Evolutionary conservation across 2,329 filamentous ascomycete genomes (phyloP).

Genomic region (Fusarium bulbicola): DNA sequence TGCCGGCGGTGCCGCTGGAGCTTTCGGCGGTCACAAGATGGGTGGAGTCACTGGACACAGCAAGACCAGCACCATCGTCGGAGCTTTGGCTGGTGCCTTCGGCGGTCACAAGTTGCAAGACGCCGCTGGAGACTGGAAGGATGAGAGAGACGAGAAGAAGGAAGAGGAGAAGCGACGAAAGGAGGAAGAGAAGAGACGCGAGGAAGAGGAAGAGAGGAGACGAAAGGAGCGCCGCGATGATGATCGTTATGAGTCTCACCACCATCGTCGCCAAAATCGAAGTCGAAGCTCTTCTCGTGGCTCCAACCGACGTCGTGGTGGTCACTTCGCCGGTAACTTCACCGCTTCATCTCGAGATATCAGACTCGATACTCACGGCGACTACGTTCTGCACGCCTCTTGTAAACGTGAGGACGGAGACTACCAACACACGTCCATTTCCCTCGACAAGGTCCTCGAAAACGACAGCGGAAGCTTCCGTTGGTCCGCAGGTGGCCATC

Average conservation of each 20-base stretch:
- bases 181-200: slow-evolving; percentile 42
- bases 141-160: slow-evolving; percentile 50
- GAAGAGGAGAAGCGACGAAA: slow-evolving; percentile 28
- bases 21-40: slow-evolving; percentile 52
- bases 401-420: slow-evolving; percentile 47
- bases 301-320: slow-evolving; percentile 19
- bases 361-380: slow-evolving; percentile 46
- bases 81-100: slow-evolving; percentile 52
- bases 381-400: slow-evolving; percentile 47
- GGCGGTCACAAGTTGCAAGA: slow-evolving; percentile 55
- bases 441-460: slow-evolving; percentile 48
- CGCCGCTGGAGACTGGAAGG: slow-evolving; percentile 51
- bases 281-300: slow-evolving; percentile 8
- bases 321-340: slow-evolving; percentile 46
- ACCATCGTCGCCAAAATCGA: background rate
- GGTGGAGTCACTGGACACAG: slow-evolving; percentile 45
- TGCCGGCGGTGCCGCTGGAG: slow-evolving; percentile 53
- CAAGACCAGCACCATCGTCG: slow-evolving; percentile 50
- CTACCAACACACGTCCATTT: slow-evolving; percentile 47
- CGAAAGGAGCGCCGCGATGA: slow-evolving; percentile 17
- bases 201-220: slow-evolving; percentile 40
- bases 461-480: slow-evolving; percentile 52
- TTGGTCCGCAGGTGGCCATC: slow-evolving; percentile 43
- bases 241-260: slow-evolving; percentile 5
- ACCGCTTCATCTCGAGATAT: slow-evolving; percentile 49